These are phyloP conservation scores for Auxenochlorella protothecoides DNA, from an alignment of 139 green algal genomes.

Conservation along the genomic window DNA sequence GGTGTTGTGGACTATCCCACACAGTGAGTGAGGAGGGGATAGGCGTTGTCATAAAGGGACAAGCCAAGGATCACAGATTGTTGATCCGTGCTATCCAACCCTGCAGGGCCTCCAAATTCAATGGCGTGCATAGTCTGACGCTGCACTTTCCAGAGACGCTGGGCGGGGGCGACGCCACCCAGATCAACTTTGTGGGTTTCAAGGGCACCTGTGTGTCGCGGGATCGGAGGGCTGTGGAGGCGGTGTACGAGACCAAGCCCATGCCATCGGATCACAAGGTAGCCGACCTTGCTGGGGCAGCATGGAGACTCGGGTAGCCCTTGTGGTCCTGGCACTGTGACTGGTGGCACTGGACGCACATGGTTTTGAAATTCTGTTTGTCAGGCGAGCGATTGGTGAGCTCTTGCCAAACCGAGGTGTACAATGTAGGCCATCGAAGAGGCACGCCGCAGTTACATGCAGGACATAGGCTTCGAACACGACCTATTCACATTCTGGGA, in stretches of 20 bases:
- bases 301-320: constrained; percentile 8
- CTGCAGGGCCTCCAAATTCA: constrained; percentile 66
- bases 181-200: constrained; percentile 72
- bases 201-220: constrained; percentile 70
- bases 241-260: constrained; percentile 69
- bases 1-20: constrained; percentile 57
- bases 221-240: constrained; percentile 58
- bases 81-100: no score
- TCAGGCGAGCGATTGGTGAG: no score
- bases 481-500: no score
- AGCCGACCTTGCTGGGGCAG: neutral
- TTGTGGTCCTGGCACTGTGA: no score
- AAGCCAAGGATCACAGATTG: no score
- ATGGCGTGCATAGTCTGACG: constrained; percentile 65
- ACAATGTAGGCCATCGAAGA: no score
- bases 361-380: no score
- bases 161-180: constrained; percentile 38
- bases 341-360: no score
- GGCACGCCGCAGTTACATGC: no score
- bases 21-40: constrained; percentile 21
- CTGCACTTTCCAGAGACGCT: constrained; percentile 64
- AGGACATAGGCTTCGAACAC: no score
- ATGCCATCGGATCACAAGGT: constrained; percentile 44
- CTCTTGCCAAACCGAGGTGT: no score
- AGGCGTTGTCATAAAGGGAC: no score